phyloP scores from a whole-genome alignment of 2,329 filamentous ascomycete species.

The Chaetomiaceae sp. region DNA sequence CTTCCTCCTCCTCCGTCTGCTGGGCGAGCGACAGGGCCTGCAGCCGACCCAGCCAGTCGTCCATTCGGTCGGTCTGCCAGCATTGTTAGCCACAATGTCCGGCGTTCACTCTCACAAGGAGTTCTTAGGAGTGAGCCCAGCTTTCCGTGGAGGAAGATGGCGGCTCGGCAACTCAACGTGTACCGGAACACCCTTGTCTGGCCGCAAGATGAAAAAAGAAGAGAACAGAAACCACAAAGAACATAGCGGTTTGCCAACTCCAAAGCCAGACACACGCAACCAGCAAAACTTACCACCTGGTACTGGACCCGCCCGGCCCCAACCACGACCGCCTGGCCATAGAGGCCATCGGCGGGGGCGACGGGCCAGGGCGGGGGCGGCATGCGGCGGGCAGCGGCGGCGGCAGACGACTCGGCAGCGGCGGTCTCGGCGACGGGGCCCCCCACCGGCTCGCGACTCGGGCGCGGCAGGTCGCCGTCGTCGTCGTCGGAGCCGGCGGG shows the following conservation, averaged over 20 bases:
- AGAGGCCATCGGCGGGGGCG: not conserved
- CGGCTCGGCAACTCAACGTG: too few relatives aligned
- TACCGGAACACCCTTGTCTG: too few relatives aligned
- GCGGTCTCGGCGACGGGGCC: too few relatives aligned
- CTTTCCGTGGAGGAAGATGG: too few relatives aligned
- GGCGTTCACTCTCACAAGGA: not conserved
- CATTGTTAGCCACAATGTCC: not conserved
- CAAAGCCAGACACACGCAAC: not conserved
- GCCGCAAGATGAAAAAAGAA: too few relatives aligned
- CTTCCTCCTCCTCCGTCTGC: not conserved
- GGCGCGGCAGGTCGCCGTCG: not conserved
- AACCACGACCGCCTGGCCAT: slow-evolving; percentile 2
- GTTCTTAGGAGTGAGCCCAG: too few relatives aligned
- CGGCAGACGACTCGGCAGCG: too few relatives aligned
- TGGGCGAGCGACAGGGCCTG: slow-evolving; percentile 4
- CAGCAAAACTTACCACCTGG: not conserved
- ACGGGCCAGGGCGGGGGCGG: not conserved
- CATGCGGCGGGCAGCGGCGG: not conserved
- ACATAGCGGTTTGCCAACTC: too few relatives aligned
- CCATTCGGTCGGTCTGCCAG: not conserved
- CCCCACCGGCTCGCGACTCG: not conserved
- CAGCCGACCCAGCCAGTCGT: slow-evolving; percentile 1
- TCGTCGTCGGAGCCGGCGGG: not conserved
- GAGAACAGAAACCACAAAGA: too few relatives aligned
- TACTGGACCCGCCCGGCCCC: not conserved